Conservation (phyloP, 2,329 filamentous ascomycete genomes). For the Tolypocladium ophioglossoides region DNA sequence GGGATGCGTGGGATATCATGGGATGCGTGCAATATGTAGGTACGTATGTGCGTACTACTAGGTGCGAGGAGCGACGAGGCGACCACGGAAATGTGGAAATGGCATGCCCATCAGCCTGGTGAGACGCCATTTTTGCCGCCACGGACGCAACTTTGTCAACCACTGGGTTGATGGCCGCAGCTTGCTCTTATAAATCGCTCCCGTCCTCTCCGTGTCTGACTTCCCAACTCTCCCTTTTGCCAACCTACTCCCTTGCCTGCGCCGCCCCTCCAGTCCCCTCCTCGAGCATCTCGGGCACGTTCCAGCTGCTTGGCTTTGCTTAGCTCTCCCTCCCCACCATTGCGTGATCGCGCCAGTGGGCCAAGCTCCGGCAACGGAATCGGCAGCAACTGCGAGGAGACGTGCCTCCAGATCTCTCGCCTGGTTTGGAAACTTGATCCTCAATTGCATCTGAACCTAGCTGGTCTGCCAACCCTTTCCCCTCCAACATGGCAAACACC, state of each 20-base stretch:
- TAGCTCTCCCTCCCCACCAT: constrained; percentile 17
- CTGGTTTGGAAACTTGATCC: not conserved
- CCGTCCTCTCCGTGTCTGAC: not conserved
- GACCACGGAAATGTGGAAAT: not conserved
- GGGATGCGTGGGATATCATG: not conserved
- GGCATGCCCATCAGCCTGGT: not conserved
- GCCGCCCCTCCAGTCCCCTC: not conserved
- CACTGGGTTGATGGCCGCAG: not conserved
- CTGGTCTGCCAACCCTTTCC: constrained; percentile 3
- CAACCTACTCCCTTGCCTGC: not conserved
- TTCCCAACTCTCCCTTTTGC: not conserved
- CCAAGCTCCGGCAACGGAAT: constrained; percentile 2
- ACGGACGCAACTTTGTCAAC: not conserved
- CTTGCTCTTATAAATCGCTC: not conserved
- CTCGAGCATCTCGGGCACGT: constrained; percentile 4
- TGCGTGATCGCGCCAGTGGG: constrained; percentile 16
- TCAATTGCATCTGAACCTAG: not conserved
- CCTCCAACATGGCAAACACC: constrained; percentile 48
- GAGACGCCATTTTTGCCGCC: not conserved
- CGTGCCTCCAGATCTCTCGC: not conserved
- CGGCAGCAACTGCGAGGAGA: not conserved
- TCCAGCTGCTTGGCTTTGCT: not conserved
- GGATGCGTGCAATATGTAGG: not conserved
- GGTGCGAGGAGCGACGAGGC: not conserved
- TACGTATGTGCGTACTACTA: not conserved